phyloP scores from a whole-genome alignment of 805 yeast genomes.

The Candida montana region DNA sequence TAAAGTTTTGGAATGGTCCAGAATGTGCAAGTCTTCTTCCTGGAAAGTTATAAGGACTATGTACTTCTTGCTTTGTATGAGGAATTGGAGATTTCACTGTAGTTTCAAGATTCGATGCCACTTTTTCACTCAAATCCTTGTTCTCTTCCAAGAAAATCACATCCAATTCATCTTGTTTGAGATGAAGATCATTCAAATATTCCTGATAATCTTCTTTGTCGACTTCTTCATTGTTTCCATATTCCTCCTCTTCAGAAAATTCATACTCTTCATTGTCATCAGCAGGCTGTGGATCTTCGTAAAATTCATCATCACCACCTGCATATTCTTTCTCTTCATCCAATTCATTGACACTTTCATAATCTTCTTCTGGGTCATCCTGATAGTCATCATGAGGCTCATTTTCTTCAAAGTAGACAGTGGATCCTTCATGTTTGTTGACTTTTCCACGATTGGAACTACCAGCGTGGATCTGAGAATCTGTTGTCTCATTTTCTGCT shows the following conservation, averaged over 20 bases:
- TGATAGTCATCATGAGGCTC: background rate
- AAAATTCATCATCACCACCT: background rate
- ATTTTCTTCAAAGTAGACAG: background rate
- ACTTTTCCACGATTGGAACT: background rate
- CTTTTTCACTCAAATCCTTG: background rate
- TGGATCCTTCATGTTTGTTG: background rate
- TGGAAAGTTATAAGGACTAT: conserved; percentile 17
- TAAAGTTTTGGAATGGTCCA: conserved; percentile 9
- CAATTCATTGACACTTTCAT: background rate
- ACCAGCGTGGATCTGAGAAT: background rate
- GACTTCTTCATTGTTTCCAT: background rate
- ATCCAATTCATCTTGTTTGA: background rate
- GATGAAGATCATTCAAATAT: background rate
- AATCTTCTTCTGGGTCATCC: background rate
- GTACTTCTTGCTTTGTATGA: conserved; percentile 10
- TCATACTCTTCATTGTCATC: background rate
- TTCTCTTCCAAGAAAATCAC: background rate
- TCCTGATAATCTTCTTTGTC: background rate
- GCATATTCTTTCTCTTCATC: conserved; percentile 3
- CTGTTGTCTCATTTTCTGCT: background rate
- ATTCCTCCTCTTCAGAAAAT: conserved; percentile 1
- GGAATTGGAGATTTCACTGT: conserved; percentile 1
- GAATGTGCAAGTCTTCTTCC: conserved; percentile 7
- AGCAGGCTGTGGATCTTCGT: background rate
- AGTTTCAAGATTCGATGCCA: background rate